Conservation (phyloP, 352 stramenopile genomes). For the Pythium rhizo-oryzae region DNA sequence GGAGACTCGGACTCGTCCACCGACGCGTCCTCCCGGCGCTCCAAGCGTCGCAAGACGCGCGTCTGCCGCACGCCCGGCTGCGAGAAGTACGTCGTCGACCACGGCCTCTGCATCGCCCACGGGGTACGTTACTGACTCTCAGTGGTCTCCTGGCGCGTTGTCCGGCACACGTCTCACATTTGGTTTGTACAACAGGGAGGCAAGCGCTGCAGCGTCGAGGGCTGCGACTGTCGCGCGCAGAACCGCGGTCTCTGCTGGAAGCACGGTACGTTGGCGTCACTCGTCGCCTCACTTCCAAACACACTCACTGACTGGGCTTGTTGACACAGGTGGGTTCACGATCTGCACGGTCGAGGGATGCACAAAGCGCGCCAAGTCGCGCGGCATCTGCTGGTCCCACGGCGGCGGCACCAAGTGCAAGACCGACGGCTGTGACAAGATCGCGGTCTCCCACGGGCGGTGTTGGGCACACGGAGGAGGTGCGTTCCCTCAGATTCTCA, state of each 20-base stretch:
- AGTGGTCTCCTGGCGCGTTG: too few species aligned
- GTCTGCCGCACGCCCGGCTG: slow-evolving; percentile 49
- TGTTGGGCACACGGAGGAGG: slow-evolving; percentile 25
- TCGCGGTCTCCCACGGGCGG: slow-evolving; percentile 20
- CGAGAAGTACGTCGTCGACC: slow-evolving; percentile 64
- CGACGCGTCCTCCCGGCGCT: not conserved
- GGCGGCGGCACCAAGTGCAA: slow-evolving; percentile 33
- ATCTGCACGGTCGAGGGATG: slow-evolving; percentile 38
- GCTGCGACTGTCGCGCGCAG: slow-evolving; percentile 56
- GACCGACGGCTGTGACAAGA: slow-evolving; percentile 26
- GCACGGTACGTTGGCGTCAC: slow-evolving; percentile 31
- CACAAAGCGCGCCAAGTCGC: slow-evolving; percentile 31
- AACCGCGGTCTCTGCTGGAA: slow-evolving; percentile 64
- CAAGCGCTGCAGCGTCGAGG: slow-evolving; percentile 52
- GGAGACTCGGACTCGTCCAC: slow-evolving; percentile 13
- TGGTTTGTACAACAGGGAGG: too few species aligned
- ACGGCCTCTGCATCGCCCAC: slow-evolving; percentile 39
- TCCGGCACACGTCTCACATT: too few species aligned
- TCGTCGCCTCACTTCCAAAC: not conserved
- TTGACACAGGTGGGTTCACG: slow-evolving; percentile 31
- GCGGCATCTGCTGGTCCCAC: slow-evolving; percentile 32
- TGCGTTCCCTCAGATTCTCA: too few species aligned
- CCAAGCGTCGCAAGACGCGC: slow-evolving; percentile 45
- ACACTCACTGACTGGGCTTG: not conserved
- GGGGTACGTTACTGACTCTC: too few species aligned